Evolutionary conservation across 2,329 filamentous ascomycete species (phyloP).

Genomic region (Colletotrichum spaethianum): DNA sequence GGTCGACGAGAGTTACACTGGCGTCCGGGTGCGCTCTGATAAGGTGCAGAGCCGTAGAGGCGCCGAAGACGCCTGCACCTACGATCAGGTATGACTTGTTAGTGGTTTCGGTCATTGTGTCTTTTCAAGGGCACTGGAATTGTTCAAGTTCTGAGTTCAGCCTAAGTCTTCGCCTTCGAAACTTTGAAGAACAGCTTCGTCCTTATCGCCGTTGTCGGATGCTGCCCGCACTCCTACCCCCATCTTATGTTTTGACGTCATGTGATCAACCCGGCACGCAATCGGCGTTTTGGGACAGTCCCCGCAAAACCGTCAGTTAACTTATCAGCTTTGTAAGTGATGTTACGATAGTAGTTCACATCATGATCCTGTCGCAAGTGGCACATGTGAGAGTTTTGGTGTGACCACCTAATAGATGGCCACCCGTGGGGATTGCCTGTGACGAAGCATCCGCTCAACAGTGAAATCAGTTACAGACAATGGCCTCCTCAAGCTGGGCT

Average conservation of each 20-base stretch:
- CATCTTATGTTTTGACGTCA: constrained; percentile 37
- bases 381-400: neutral
- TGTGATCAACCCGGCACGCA: constrained; percentile 24
- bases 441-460: neutral
- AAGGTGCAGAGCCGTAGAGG: constrained; percentile 64
- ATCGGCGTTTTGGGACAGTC: neutral
- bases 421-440: neutral
- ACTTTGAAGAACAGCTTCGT: neutral
- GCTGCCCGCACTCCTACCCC: constrained; percentile 21
- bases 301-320: neutral
- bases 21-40: constrained; percentile 44
- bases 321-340: neutral
- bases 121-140: neutral
- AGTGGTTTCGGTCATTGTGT: neutral
- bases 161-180: neutral
- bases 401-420: neutral
- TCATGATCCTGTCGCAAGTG: neutral
- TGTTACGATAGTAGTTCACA: neutral
- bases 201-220: constrained; percentile 11
- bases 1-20: constrained; percentile 46
- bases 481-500: neutral
- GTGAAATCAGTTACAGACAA: neutral
- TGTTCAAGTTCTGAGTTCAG: neutral
- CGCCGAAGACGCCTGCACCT: constrained; percentile 66
- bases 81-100: constrained; percentile 56